phyloP scores from a whole-genome alignment of 202 grass and related monocot genomes.

The Brachypodium distachyon region DNA sequence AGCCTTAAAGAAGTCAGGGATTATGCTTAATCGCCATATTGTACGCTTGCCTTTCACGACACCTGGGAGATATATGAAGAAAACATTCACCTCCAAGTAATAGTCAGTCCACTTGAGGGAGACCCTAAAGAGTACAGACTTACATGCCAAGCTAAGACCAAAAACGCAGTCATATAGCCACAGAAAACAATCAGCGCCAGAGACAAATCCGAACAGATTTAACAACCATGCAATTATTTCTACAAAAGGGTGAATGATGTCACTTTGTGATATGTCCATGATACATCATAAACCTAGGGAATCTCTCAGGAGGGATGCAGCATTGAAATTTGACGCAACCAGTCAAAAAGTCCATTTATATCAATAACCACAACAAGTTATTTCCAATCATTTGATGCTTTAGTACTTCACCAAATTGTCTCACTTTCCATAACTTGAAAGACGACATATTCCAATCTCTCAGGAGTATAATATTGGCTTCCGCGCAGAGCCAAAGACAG shows the following conservation, averaged over 20 bases:
- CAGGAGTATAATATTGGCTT: not conserved
- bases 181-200: not conserved
- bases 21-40: slow-evolving; percentile 84
- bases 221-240: not conserved
- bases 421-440: not conserved
- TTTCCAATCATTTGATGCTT: not conserved
- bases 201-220: not conserved
- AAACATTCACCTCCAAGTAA: not conserved
- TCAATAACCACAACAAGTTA: not conserved
- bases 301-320: not conserved
- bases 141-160: not conserved
- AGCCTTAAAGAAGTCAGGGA: slow-evolving; percentile 84
- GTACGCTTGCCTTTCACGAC: slow-evolving; percentile 85
- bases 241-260: not conserved
- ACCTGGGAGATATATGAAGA: slow-evolving; percentile 41
- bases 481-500: not conserved
- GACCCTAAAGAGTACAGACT: too few species aligned
- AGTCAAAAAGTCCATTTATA: not conserved
- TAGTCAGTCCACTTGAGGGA: not conserved
- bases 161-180: not conserved
- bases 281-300: not conserved
- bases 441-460: not conserved
- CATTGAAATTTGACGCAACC: not conserved
- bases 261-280: not conserved
- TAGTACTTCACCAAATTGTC: not conserved